Evolutionary conservation across 1,139 yeast species (phyloP).

Genomic region (Hansenula lynferdii): DNA sequence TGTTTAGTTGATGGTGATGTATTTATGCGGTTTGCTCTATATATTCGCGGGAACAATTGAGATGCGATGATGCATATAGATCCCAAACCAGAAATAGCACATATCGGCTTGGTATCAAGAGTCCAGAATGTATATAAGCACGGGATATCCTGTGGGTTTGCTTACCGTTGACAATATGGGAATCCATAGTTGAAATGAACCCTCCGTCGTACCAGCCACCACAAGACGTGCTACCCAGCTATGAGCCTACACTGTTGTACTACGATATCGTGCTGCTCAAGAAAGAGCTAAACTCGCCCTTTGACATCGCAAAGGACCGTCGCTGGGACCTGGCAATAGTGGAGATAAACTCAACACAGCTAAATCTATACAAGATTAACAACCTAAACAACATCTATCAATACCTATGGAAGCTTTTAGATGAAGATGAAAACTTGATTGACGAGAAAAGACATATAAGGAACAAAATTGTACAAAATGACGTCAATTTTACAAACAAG

Average conservation of each 20-base stretch:
- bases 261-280: conserved; percentile 17
- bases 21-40: too few relatives aligned
- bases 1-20: too few relatives aligned
- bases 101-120: too few relatives aligned
- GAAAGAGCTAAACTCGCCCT: conserved; percentile 30
- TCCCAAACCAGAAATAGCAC: too few relatives aligned
- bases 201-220: neutral
- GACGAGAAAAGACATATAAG: neutral
- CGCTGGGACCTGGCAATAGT: conserved; percentile 48
- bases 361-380: conserved; percentile 36
- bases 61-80: too few relatives aligned
- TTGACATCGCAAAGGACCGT: conserved; percentile 34
- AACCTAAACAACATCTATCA: neutral
- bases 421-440: neutral
- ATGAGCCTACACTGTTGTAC: conserved; percentile 4
- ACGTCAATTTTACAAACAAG: neutral
- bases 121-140: too few relatives aligned
- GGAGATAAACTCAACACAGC: conserved; percentile 56
- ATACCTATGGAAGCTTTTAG: neutral
- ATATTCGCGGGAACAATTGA: too few relatives aligned
- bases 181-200: too few relatives aligned
- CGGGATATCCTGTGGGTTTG: too few relatives aligned
- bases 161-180: too few relatives aligned
- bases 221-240: conserved; percentile 2
- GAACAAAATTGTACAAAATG: neutral